Conservation (phyloP, 2,329 filamentous ascomycete genomes). For the Sclerotinia subarctica region DNA sequence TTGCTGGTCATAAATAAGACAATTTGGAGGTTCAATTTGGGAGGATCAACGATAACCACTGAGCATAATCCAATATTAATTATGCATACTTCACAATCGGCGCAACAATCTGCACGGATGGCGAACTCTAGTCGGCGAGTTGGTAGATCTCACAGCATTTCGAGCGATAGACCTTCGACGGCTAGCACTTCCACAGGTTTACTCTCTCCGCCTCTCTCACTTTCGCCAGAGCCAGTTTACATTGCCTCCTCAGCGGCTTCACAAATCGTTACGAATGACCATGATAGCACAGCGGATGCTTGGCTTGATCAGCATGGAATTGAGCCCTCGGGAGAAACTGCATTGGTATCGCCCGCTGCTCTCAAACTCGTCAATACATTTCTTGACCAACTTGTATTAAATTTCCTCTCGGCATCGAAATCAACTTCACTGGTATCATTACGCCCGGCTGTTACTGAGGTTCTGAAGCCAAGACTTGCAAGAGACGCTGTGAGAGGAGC, state of each 20-base stretch:
- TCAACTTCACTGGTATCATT: conserved; percentile 74
- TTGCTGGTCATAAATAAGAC: conserved; percentile 12
- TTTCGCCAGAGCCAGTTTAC: conserved; percentile 79
- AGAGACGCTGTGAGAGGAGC: conserved; percentile 78
- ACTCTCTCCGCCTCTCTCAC: conserved; percentile 62
- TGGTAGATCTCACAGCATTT: conserved; percentile 54
- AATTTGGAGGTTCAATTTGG: background rate
- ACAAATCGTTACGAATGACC: conserved; percentile 86
- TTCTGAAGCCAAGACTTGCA: conserved; percentile 85
- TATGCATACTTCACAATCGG: conserved; percentile 6
- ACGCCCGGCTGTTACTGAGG: conserved; percentile 77
- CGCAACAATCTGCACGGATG: conserved; percentile 7
- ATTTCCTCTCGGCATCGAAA: conserved; percentile 75
- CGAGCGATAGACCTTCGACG: conserved; percentile 66
- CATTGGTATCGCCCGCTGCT: conserved; percentile 69
- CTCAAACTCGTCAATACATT: conserved; percentile 84
- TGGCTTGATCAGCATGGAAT: conserved; percentile 68
- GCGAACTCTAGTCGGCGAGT: conserved; percentile 21
- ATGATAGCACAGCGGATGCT: conserved; percentile 69
- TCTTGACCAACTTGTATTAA: conserved; percentile 88
- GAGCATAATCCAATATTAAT: conserved; percentile 1
- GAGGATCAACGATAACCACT: background rate
- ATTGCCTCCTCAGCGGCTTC: conserved; percentile 85
- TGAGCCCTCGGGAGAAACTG: conserved; percentile 63
- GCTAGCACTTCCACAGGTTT: conserved; percentile 52